Conservation (phyloP, 176 grass and related monocot genomes). For the Juncus effusus region DNA sequence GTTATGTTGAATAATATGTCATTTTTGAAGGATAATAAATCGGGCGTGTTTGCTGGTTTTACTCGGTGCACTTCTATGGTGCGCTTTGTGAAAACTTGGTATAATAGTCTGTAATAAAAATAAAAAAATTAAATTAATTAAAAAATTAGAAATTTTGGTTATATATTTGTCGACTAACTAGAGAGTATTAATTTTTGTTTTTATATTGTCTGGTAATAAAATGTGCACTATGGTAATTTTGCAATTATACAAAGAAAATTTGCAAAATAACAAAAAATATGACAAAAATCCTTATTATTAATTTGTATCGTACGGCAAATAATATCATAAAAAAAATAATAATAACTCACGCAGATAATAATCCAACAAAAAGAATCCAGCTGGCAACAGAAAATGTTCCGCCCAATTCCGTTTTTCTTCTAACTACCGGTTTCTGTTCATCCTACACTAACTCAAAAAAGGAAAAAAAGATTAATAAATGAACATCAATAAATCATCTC, state of each 20-base stretch:
- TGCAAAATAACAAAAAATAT: not conserved
- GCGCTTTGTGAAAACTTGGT: slow-evolving; percentile 66
- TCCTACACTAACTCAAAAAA: slow-evolving; percentile 41
- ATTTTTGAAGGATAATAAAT: slow-evolving; percentile 74
- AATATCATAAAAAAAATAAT: not conserved
- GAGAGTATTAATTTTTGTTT: too few relatives aligned
- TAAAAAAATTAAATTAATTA: slow-evolving; percentile 3
- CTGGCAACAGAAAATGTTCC: slow-evolving; percentile 67
- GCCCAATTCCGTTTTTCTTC: slow-evolving; percentile 93
- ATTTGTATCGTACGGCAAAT: not conserved
- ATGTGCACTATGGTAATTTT: not conserved
- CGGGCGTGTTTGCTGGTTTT: slow-evolving; percentile 81
- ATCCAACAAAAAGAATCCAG: slow-evolving; percentile 67
- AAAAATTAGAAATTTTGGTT: slow-evolving; percentile 9
- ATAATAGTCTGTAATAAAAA: slow-evolving; percentile 50
- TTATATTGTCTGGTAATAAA: not conserved
- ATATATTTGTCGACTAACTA: not conserved
- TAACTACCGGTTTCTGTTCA: slow-evolving; percentile 63
- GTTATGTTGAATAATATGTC: slow-evolving; percentile 91
- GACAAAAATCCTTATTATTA: too few relatives aligned
- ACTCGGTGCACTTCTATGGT: slow-evolving; percentile 71
- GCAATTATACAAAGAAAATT: not conserved
- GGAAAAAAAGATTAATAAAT: slow-evolving; percentile 25
- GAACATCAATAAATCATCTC: not conserved
- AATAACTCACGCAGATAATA: slow-evolving; percentile 67